Evolutionary conservation across 371 early-diverging fungal species (phyloP).

Genomic region (Globomyces sp.): DNA sequence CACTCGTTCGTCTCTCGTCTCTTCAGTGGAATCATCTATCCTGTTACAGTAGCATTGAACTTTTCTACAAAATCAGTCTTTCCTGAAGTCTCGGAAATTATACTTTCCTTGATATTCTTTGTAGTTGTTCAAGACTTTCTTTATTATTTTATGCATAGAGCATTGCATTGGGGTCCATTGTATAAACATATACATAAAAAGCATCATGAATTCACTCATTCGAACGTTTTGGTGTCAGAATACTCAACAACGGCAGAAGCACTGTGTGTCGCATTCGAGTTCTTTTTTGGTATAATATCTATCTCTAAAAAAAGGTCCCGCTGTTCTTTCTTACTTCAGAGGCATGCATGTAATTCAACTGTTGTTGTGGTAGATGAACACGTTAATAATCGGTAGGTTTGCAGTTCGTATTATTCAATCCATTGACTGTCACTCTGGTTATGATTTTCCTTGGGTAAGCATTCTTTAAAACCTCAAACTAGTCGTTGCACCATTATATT

Average conservation of each 20-base stretch:
- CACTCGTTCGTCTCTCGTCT: too few species aligned
- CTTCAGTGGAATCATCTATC: too few species aligned
- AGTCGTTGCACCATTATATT: conserved; percentile 45
- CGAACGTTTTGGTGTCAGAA: conserved; percentile 66
- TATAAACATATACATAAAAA: conserved; percentile 90
- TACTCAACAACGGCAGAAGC: conserved; percentile 41
- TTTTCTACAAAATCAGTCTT: too few species aligned
- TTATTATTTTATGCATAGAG: conserved; percentile 67
- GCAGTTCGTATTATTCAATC: conserved; percentile 47
- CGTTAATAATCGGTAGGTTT: conserved; percentile 56
- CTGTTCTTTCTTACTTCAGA: conserved; percentile 66
- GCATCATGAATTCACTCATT: conserved; percentile 90
- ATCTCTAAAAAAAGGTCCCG: conserved; percentile 58
- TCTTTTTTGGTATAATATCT: conserved; percentile 37
- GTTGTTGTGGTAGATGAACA: too few species aligned
- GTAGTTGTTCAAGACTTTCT: conserved; percentile 41
- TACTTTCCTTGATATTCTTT: too few species aligned
- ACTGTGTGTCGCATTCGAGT: conserved; percentile 38
- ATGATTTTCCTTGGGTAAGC: conserved; percentile 84
- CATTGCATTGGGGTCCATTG: conserved; percentile 81
- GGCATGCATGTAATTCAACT: too few species aligned
- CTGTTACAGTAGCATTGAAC: too few species aligned
- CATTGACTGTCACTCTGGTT: conserved; percentile 92
- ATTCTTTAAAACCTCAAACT: neutral
- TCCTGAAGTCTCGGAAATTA: too few species aligned